Conservation (phyloP, 1,284 basidiomycete species). For the Cryptococcus sp. region DNA sequence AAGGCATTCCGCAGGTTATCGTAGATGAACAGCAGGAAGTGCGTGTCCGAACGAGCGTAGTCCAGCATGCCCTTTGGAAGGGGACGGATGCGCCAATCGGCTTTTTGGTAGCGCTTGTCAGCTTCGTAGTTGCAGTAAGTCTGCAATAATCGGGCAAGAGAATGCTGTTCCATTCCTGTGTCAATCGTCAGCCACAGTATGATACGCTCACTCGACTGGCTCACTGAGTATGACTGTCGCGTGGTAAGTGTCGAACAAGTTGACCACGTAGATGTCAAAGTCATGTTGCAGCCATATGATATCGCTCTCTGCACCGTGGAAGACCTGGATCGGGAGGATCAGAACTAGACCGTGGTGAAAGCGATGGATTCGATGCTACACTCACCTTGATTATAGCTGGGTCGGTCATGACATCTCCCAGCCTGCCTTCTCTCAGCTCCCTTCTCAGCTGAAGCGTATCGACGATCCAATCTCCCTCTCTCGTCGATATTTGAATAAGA, state of each 20-base stretch:
- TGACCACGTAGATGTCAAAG: slow-evolving; percentile 90
- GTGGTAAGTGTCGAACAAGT: slow-evolving; percentile 95
- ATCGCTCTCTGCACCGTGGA: slow-evolving; percentile 94
- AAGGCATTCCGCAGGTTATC: slow-evolving; percentile 88
- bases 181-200: background rate
- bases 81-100: slow-evolving; percentile 95
- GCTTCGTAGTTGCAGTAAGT: slow-evolving; percentile 89
- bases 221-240: slow-evolving; percentile 81
- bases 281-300: slow-evolving; percentile 96
- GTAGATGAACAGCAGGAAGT: slow-evolving; percentile 90
- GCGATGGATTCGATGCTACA: background rate
- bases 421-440: slow-evolving; percentile 61
- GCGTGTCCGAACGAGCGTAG: slow-evolving; percentile 94
- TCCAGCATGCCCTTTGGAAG: slow-evolving; percentile 83
- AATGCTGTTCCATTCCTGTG: slow-evolving; percentile 77
- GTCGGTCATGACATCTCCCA: slow-evolving; percentile 73
- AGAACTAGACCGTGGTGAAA: background rate
- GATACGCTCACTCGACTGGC: slow-evolving; percentile 15
- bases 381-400: slow-evolving; percentile 80
- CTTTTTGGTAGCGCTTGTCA: slow-evolving; percentile 93
- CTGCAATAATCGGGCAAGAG: slow-evolving; percentile 80
- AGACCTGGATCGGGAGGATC: slow-evolving; percentile 60
- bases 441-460: slow-evolving; percentile 79
- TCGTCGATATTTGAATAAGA: slow-evolving; percentile 88
- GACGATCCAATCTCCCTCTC: slow-evolving; percentile 82